Evolutionary conservation across 2,329 filamentous ascomycete genomes (phyloP), one percentile per base, ranked within the genome.

Genomic region (Talaromyces sp.): DNA sequence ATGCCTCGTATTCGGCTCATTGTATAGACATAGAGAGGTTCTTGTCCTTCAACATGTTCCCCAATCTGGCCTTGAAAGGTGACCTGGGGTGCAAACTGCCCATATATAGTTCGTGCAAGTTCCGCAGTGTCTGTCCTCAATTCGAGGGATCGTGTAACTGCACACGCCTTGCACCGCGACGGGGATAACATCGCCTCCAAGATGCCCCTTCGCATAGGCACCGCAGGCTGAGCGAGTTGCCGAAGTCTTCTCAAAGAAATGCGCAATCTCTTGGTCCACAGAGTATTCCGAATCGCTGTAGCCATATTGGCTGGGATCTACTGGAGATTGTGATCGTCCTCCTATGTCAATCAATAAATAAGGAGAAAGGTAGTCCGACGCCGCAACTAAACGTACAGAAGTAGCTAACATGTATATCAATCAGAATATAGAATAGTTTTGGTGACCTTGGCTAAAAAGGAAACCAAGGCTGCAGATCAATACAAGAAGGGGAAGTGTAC

Each of bases 111-210:
- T 56, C 62, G 60, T 25, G 70, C 73, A 2, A 77, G 67, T 19
- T 65, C 61, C n/a, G 44, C 57, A 63, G 65, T 72, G 25, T 77
- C 70, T 39, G 68, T 67, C 22, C 69, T 70, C n/a, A 78, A 67
- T 33, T 67, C 62, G 3, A 75, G 66, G 3, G 72, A 75, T 64
- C 1, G 72, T 73, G 66, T 78, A 78, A 68, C 74, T 77, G 65
- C 72, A 78, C 30, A 67, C 67, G 22, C 75, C 74, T 66, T 78
- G 72, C 15, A 77, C 67, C 17, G 64, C 55, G n/a, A 77, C 72
- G 17, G 73, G 71, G 57, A 69, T 64, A 58, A 73, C 49, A 49
- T 67, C 61, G 30, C 72, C 69, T 55, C 72, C 67, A 61, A 70
- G 61, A 61, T 74, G 71, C 19, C 72, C 62, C 28, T 63, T 70